phyloP scores from a whole-genome alignment of 345 rosid species.

The Rhizophora mangle region DNA sequence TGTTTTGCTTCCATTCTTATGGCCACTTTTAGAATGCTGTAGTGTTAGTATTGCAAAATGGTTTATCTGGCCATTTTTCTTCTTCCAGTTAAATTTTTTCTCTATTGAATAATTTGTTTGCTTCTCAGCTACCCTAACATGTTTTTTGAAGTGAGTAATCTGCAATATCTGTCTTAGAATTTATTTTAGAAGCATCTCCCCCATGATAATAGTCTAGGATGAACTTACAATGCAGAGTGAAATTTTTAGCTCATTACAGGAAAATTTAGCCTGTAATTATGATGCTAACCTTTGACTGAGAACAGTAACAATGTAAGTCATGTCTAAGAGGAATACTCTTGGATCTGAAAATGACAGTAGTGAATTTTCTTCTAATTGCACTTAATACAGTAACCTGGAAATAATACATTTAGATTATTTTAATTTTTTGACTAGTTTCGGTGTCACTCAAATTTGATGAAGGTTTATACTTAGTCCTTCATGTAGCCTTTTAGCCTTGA shows the following conservation, averaged over 20 bases:
- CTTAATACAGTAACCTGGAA: too few relatives aligned
- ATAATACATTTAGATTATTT: neutral
- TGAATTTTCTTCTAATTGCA: too few relatives aligned
- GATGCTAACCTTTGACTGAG: too few relatives aligned
- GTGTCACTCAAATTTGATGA: neutral
- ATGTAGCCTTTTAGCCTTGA: neutral
- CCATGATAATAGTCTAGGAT: too few relatives aligned
- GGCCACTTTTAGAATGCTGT: constrained; percentile 4
- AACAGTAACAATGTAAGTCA: too few relatives aligned
- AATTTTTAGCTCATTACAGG: too few relatives aligned
- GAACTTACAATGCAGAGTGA: too few relatives aligned
- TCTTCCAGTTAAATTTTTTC: constrained; percentile 4
- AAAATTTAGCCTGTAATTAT: neutral
- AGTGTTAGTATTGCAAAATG: neutral
- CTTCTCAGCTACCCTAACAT: neutral
- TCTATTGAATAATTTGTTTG: neutral
- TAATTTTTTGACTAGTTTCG: neutral
- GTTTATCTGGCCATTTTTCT: neutral
- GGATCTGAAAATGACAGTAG: too few relatives aligned
- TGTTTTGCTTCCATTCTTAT: constrained; percentile 12
- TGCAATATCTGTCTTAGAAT: neutral
- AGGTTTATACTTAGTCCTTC: constrained; percentile 1
- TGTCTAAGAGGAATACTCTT: too few relatives aligned
- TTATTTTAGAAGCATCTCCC: neutral
- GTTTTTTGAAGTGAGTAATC: neutral